Percentiles rank a stretch among this genome's conserved stretches.
phyloP scores from a whole-genome alignment of 306 rosid species.

The Lablab purpureus region DNA sequence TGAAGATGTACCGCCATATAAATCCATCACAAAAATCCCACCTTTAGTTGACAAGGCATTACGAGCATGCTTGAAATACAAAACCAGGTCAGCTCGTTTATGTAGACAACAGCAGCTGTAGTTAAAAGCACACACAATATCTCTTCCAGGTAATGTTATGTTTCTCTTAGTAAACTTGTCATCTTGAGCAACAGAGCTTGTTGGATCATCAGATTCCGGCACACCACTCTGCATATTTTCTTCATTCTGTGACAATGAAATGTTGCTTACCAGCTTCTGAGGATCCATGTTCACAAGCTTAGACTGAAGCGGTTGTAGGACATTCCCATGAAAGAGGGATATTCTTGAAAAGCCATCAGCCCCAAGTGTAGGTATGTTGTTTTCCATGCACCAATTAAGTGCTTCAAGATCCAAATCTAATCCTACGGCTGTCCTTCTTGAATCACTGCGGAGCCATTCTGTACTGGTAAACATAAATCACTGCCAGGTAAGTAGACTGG shows the following conservation, averaged over 20 bases:
- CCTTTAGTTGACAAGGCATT: slow-evolving; percentile 74
- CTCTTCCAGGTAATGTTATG: slow-evolving; percentile 63
- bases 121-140: slow-evolving; percentile 91
- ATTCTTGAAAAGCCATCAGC: slow-evolving; percentile 79
- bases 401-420: slow-evolving; percentile 90
- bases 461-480: slow-evolving; percentile 58
- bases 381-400: slow-evolving; percentile 84
- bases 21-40: slow-evolving; percentile 94
- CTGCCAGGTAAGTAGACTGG: slow-evolving; percentile 21
- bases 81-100: slow-evolving; percentile 75
- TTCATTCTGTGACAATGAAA: slow-evolving; percentile 55
- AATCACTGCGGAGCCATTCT: slow-evolving; percentile 85
- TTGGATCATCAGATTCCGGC: slow-evolving; percentile 48
- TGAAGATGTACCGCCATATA: slow-evolving; percentile 92
- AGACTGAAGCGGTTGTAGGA: slow-evolving; percentile 77
- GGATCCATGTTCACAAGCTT: slow-evolving; percentile 62
- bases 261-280: slow-evolving; percentile 53
- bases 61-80: slow-evolving; percentile 80
- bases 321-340: slow-evolving; percentile 93
- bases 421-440: slow-evolving; percentile 81
- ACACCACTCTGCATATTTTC: slow-evolving; percentile 44
- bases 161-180: slow-evolving; percentile 50
- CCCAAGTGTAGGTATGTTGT: slow-evolving; percentile 69
- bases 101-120: slow-evolving; percentile 98
- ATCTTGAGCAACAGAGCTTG: slow-evolving; percentile 51